Base-by-base conservation (phyloP, 306 rosid genomes). In the Vicia faba region DNA sequence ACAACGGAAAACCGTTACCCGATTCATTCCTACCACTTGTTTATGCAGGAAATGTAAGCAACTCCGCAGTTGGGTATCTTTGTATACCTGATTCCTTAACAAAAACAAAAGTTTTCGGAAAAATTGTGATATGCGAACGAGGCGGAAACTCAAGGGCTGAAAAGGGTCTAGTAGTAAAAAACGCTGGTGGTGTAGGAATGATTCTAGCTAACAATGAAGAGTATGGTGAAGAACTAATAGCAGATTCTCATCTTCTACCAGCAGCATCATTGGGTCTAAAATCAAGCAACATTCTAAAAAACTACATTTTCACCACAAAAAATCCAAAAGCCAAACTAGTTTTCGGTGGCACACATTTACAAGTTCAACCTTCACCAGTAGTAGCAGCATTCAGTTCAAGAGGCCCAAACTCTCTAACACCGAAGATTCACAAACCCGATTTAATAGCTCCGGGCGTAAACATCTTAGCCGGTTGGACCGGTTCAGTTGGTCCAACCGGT, bases 341-440 rank as follows among this genome's bases (percentile, higher is more conserved):
- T 5, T 59, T 66, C n/a, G 84, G 84, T 40, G 80, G 72, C 3
- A 89, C 98, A 0, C 68, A 85, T 16, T 38, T 92, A 46, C 83
- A 73, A 11, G 89, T 92, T 46, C 73, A 86, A 70, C 98, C 98
- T 14, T 89, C 98, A 0, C 98, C 98, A 0, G 86, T 89, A 26
- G 85, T 89, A 31, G 98, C 98, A 14, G 88, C 93, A 28, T 92
- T 92, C 66, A 92, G 98, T 71, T 89, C 98, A 8, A 85, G 98
- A 66, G 98, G 98, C 41, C 98, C 98, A 11, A 92, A 92, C 67
- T 11, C 7, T 7, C 38, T 89, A 26, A 87, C 98, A 4, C 86
- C 89, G 1, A 79, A 69, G 35, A 84, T 92, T 39, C 93, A 89
- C 57, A 92, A 92, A 74, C 98, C 98, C 18, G 98, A 92, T 71